Conservation (phyloP, 495 filamentous ascomycete genomes). For the Podospora comata region DNA sequence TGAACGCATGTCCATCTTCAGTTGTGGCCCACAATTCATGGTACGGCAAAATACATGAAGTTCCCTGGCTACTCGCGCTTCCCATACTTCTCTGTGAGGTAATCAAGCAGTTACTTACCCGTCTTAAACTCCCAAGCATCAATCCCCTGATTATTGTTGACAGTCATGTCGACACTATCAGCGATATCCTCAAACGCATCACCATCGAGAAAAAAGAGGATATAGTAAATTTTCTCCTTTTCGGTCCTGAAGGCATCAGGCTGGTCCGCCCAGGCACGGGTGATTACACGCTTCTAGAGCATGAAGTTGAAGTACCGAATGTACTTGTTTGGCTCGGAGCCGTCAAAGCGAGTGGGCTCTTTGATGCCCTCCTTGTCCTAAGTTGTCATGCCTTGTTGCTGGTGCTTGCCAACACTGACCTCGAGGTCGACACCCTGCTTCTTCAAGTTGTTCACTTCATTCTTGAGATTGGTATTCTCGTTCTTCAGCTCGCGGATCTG, state of each 20-base stretch:
- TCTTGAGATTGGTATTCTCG: background rate
- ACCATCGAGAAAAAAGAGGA: background rate
- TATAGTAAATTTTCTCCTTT: background rate
- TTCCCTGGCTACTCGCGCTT: background rate
- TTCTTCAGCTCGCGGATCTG: background rate
- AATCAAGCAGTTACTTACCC: background rate
- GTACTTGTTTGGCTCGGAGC: background rate
- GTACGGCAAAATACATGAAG: too few relatives aligned
- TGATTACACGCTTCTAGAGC: background rate
- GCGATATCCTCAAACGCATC: background rate
- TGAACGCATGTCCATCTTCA: too few relatives aligned
- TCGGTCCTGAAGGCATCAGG: background rate
- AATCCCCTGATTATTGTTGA: background rate
- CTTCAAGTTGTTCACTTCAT: background rate
- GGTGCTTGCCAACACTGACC: background rate
- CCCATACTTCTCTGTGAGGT: background rate
- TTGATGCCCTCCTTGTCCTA: background rate
- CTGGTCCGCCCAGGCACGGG: background rate
- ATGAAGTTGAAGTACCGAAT: background rate
- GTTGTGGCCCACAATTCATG: too few relatives aligned
- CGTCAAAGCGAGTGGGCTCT: background rate
- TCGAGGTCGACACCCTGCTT: background rate
- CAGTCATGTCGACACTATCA: background rate
- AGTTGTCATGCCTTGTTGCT: background rate
- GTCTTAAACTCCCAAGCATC: background rate